Evolutionary conservation across 2,329 filamentous ascomycete genomes (phyloP).

Genomic region (Penicillium fuscoglaucum): DNA sequence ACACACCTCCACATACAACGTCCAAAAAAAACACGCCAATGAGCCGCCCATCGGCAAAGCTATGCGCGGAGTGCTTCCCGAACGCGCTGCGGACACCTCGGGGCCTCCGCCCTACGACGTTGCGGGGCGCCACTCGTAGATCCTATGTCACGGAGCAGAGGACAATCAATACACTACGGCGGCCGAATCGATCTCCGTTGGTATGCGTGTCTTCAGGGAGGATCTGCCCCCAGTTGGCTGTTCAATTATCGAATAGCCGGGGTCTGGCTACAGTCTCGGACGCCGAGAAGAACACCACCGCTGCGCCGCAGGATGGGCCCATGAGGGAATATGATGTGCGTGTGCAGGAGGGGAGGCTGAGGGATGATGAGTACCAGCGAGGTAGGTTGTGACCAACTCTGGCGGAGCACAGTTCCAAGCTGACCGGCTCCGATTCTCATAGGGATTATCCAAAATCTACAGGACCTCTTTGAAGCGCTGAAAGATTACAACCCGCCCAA

Average conservation of each 20-base stretch:
- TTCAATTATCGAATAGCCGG: slow-evolving; percentile 20
- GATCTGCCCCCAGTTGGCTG: slow-evolving; percentile 19
- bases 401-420: neutral
- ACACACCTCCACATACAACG: slow-evolving; percentile 4
- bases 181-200: neutral
- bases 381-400: slow-evolving; percentile 51
- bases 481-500: slow-evolving; percentile 69
- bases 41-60: slow-evolving; percentile 33
- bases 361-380: slow-evolving; percentile 89
- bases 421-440: neutral
- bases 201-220: neutral
- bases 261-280: slow-evolving; percentile 22
- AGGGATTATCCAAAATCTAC: slow-evolving; percentile 86
- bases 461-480: slow-evolving; percentile 85
- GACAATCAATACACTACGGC: slow-evolving; percentile 8
- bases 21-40: slow-evolving; percentile 18
- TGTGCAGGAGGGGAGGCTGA: slow-evolving; percentile 70
- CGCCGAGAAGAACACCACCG: slow-evolving; percentile 7
- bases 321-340: slow-evolving; percentile 84
- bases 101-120: slow-evolving; percentile 17
- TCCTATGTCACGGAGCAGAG: slow-evolving; percentile 23
- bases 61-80: slow-evolving; percentile 33
- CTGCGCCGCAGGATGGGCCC: slow-evolving; percentile 58
- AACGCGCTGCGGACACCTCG: slow-evolving; percentile 26
- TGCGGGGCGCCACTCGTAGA: slow-evolving; percentile 19